Evolutionary conservation across 164 flowering plant species (phyloP).

Genomic region (Chloranthus sessilifolius): DNA sequence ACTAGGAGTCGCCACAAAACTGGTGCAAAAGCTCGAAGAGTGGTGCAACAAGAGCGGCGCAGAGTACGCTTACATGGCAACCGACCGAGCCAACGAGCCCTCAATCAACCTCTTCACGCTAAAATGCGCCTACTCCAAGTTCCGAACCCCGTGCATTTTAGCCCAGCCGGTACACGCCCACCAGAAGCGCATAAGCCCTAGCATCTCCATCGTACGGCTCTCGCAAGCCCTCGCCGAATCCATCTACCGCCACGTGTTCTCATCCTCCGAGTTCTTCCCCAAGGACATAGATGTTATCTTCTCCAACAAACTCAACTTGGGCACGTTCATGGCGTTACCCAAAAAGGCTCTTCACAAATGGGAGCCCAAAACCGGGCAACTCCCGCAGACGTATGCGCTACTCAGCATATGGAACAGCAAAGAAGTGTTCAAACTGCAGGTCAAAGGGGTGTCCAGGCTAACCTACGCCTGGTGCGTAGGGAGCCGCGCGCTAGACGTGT

Average conservation of each 20-base stretch:
- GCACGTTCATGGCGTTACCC: slow-evolving; percentile 70
- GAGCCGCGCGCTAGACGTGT: slow-evolving; percentile 38
- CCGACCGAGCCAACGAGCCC: slow-evolving; percentile 51
- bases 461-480: slow-evolving; percentile 40
- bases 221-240: slow-evolving; percentile 29
- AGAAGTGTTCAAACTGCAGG: slow-evolving; percentile 52
- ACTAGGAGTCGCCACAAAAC: slow-evolving; percentile 51
- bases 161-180: slow-evolving; percentile 79
- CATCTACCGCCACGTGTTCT: slow-evolving; percentile 39
- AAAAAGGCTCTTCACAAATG: slow-evolving; percentile 26
- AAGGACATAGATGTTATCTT: slow-evolving; percentile 47
- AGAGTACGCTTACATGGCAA: slow-evolving; percentile 70
- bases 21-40: slow-evolving; percentile 47
- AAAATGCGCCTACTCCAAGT: slow-evolving; percentile 46
- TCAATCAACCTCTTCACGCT: slow-evolving; percentile 61
- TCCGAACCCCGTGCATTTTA: slow-evolving; percentile 51
- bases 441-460: slow-evolving; percentile 48
- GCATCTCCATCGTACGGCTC: slow-evolving; percentile 24
- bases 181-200: slow-evolving; percentile 29
- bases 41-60: slow-evolving; percentile 60
- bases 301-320: slow-evolving; percentile 45
- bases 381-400: slow-evolving; percentile 50
- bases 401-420: slow-evolving; percentile 72
- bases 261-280: slow-evolving; percentile 60
- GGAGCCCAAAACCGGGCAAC: slow-evolving; percentile 26